phyloP scores from a whole-genome alignment of 495 filamentous ascomycete species.

The Entonaema liquescens region DNA sequence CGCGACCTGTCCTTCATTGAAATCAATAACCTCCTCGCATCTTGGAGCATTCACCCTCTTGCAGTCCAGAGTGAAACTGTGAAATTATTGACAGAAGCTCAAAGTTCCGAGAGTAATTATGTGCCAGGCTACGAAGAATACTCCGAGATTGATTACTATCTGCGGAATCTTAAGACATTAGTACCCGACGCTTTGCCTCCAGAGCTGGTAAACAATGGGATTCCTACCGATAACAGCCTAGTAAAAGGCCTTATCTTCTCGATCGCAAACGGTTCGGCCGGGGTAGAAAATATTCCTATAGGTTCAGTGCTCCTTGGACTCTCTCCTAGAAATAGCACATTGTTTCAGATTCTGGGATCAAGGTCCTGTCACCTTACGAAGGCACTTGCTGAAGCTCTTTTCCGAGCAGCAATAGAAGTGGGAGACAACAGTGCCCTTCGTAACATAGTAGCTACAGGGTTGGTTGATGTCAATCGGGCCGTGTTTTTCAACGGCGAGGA shows the following conservation, averaged over 20 bases:
- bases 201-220: not conserved
- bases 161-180: not conserved
- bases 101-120: not conserved
- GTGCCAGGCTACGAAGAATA: not conserved
- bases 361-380: not conserved
- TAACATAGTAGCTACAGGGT: not conserved
- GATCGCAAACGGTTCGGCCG: not conserved
- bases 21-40: no score
- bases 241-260: not conserved
- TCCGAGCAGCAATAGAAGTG: not conserved
- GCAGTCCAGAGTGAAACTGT: no score
- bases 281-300: not conserved
- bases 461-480: not conserved
- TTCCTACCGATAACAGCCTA: not conserved
- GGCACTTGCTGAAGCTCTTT: not conserved
- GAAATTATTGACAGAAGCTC: not conserved
- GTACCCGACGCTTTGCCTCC: not conserved
- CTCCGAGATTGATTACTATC: not conserved
- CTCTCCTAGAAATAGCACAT: not conserved
- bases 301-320: not conserved
- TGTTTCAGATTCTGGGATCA: not conserved
- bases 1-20: no score
- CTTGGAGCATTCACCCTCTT: no score
- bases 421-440: not conserved
- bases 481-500: not conserved